A percentile compares a stretch with the other conserved stretches of the same genome.
Evolutionary conservation across 192 early-diverging fungal genomes (phyloP).

Genomic region (Coemansia sp.): DNA sequence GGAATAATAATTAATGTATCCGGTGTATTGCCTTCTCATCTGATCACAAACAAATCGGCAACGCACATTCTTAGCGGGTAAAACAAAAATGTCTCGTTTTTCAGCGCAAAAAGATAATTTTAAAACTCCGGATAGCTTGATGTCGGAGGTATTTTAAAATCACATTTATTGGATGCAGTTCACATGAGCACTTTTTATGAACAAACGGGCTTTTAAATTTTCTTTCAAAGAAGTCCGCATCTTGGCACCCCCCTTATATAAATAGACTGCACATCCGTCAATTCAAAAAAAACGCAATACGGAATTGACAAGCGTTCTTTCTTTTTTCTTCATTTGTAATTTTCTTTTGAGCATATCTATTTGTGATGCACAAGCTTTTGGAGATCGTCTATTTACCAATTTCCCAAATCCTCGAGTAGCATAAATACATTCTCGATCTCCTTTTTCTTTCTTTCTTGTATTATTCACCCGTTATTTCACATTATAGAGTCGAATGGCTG

Average conservation of each 20-base stretch:
- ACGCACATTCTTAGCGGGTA: background rate
- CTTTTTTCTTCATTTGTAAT: background rate
- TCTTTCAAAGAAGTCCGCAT: background rate
- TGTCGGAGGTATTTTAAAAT: background rate
- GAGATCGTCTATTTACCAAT: background rate
- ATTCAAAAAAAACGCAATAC: background rate
- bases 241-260: constrained; percentile 6
- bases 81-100: background rate
- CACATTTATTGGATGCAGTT: constrained; percentile 6
- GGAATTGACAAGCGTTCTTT: constrained; percentile 3
- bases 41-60: background rate
- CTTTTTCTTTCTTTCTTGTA: background rate
- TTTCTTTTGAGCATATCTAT: background rate
- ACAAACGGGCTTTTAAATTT: background rate
- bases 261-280: background rate
- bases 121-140: constrained; percentile 4
- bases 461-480: background rate
- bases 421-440: background rate
- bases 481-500: background rate
- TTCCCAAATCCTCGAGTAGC: background rate
- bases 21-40: background rate
- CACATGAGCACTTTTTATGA: background rate
- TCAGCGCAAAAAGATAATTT: background rate
- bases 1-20: background rate
- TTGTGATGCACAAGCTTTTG: background rate